Evolutionary conservation across 1,284 basidiomycete species (phyloP).

Genomic region (Microbotryum scabiosae): DNA sequence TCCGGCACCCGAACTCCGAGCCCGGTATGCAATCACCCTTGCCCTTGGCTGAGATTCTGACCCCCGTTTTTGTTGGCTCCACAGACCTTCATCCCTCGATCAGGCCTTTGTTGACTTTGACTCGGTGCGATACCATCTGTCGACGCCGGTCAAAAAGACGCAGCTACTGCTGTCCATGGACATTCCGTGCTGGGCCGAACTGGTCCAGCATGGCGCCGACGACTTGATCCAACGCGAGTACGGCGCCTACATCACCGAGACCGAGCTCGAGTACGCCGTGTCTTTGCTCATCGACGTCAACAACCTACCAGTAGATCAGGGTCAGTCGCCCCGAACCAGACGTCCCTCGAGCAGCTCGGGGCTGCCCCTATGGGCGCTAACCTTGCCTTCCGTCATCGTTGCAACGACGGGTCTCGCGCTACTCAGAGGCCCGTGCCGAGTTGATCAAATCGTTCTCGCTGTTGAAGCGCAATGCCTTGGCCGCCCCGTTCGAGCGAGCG

Average conservation of each 20-base stretch:
- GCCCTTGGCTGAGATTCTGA: not conserved
- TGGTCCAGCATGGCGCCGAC: slow-evolving; percentile 72
- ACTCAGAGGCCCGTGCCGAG: slow-evolving; percentile 62
- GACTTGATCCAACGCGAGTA: slow-evolving; percentile 79
- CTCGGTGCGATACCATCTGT: slow-evolving; percentile 87
- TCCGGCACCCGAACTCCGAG: not conserved
- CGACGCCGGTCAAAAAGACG: slow-evolving; percentile 66
- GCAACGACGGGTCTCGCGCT: not conserved
- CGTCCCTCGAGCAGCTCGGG: not conserved
- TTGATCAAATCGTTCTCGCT: slow-evolving; percentile 76
- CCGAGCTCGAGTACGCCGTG: slow-evolving; percentile 81
- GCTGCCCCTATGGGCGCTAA: not conserved
- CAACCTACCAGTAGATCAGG: slow-evolving; percentile 64
- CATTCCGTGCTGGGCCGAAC: slow-evolving; percentile 93
- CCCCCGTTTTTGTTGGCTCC: not conserved
- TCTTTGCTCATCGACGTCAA: slow-evolving; percentile 81
- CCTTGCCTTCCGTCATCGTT: not conserved
- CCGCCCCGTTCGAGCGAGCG: slow-evolving; percentile 86
- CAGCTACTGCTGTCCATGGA: slow-evolving; percentile 83
- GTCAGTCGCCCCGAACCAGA: slow-evolving; percentile 49
- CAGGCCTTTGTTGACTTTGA: slow-evolving; percentile 97
- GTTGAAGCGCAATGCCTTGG: slow-evolving; percentile 87
- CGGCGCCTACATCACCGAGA: slow-evolving; percentile 51
- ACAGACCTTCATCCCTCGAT: slow-evolving; percentile 79
- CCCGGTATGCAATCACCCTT: not conserved